Evolutionary conservation across 2,329 filamentous ascomycete genomes (phyloP).

Genomic region (Lachnellula subtilissima): DNA sequence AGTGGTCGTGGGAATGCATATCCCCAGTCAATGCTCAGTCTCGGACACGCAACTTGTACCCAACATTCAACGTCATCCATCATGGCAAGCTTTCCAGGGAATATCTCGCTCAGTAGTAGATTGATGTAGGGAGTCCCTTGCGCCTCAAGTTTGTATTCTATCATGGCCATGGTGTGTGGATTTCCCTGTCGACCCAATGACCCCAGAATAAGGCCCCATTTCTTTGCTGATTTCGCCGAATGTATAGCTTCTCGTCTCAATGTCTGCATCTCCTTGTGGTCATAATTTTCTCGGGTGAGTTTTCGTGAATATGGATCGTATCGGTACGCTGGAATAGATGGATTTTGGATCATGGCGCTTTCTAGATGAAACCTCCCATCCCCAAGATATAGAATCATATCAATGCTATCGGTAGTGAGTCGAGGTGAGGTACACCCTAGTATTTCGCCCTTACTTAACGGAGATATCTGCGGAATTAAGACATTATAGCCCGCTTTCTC

Average conservation of each 20-base stretch:
- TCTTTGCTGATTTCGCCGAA: constrained; percentile 69
- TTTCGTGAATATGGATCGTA: constrained; percentile 96
- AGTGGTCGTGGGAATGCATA: constrained; percentile 89
- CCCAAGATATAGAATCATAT: constrained; percentile 82
- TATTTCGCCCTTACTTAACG: constrained; percentile 91
- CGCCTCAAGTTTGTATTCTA: constrained; percentile 70
- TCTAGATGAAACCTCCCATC: constrained; percentile 95
- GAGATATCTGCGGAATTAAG: constrained; percentile 85
- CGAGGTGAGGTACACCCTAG: constrained; percentile 92
- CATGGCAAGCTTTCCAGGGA: constrained; percentile 88
- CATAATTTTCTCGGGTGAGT: constrained; percentile 86
- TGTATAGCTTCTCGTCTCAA: constrained; percentile 73
- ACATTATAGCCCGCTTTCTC: constrained; percentile 82
- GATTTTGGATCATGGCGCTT: constrained; percentile 99
- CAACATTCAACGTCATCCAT: constrained; percentile 95
- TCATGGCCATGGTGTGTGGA: constrained; percentile 81
- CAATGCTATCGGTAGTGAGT: constrained; percentile 56
- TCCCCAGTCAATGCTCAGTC: constrained; percentile 97
- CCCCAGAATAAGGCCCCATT: constrained; percentile 94
- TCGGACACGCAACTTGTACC: constrained; percentile 97
- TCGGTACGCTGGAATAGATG: constrained; percentile 80
- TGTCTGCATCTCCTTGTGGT: constrained; percentile 83
- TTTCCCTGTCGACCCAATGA: constrained; percentile 92
- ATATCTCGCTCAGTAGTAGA: constrained; percentile 87
- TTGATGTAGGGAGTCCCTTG: constrained; percentile 78